phyloP scores from a whole-genome alignment of 805 yeast species.

The Kurtzmaniella cleridarum region DNA sequence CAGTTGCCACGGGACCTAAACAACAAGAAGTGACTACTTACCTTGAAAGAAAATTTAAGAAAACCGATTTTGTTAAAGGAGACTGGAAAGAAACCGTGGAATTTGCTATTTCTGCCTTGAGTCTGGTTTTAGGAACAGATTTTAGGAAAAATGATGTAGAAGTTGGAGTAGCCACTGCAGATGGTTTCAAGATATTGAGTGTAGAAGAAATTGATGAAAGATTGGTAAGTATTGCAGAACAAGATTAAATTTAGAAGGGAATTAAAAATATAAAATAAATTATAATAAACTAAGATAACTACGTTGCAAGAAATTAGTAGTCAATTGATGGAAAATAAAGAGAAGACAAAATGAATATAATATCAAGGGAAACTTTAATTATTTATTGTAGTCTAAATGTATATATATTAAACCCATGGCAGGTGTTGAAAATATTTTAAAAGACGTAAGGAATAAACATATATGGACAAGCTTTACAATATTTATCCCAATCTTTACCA shows the following conservation, averaged over 20 bases:
- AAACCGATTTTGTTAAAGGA: conserved; percentile 60
- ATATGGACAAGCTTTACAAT: conserved; percentile 84
- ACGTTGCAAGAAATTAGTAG: neutral
- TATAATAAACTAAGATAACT: neutral
- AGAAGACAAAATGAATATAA: neutral
- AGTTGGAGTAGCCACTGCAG: conserved; percentile 78
- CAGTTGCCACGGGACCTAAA: conserved; percentile 93
- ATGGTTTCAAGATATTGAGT: conserved; percentile 65
- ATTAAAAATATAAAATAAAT: neutral
- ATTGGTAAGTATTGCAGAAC: conserved; percentile 91
- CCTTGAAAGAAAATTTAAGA: conserved; percentile 84
- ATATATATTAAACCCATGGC: neutral
- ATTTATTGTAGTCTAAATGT: neutral
- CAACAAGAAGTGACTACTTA: conserved; percentile 92
- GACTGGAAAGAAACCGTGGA: conserved; percentile 89
- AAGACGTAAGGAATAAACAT: conserved; percentile 83
- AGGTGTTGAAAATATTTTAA: conserved; percentile 21
- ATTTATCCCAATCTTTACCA: conserved; percentile 90
- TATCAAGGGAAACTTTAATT: neutral
- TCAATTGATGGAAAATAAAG: neutral
- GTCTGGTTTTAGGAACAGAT: conserved; percentile 85
- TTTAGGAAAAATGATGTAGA: conserved; percentile 92
- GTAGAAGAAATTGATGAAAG: conserved; percentile 93
- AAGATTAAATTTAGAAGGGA: conserved; percentile 49
- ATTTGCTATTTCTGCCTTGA: conserved; percentile 78